Evolutionary conservation across 768 basidiomycete genomes (phyloP).

Genomic region (Ramaria sp.): DNA sequence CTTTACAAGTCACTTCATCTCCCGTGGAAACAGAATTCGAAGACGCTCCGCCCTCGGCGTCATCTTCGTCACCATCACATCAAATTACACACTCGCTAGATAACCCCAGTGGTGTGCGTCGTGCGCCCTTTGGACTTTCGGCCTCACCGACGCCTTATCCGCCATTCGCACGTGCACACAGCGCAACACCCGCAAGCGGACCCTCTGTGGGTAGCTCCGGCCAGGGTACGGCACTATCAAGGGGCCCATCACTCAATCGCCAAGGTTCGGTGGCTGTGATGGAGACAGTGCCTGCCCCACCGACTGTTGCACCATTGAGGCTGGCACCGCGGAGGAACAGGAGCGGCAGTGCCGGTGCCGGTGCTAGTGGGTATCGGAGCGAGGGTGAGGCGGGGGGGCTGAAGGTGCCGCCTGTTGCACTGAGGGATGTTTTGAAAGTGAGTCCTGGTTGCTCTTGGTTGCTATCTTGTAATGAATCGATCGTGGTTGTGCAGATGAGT

Average conservation of each 20-base stretch:
- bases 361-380: conserved; percentile 31
- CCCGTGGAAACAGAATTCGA: background rate
- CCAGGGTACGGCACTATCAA: conserved; percentile 11
- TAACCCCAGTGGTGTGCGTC: background rate
- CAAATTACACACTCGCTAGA: conserved; percentile 52
- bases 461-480: background rate
- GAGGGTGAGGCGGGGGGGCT: conserved; percentile 19
- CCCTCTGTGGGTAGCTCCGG: background rate
- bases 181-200: conserved; percentile 18
- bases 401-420: conserved; percentile 35
- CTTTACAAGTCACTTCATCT: background rate
- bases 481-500: background rate
- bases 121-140: background rate
- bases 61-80: conserved; percentile 26
- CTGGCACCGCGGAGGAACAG: conserved; percentile 24
- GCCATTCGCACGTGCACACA: conserved; percentile 24
- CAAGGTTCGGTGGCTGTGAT: conserved; percentile 46
- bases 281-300: conserved; percentile 29
- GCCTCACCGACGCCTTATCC: conserved; percentile 12
- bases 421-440: conserved; percentile 71
- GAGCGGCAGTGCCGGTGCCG: conserved; percentile 35
- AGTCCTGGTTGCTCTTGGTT: background rate
- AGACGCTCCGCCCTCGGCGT: conserved; percentile 10
- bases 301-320: conserved; percentile 34
- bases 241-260: conserved; percentile 33